A percentile compares a stretch with the other conserved stretches of the same genome.
Conservation (phyloP, 495 filamentous ascomycete species). For the Lophiotrema nucula region DNA sequence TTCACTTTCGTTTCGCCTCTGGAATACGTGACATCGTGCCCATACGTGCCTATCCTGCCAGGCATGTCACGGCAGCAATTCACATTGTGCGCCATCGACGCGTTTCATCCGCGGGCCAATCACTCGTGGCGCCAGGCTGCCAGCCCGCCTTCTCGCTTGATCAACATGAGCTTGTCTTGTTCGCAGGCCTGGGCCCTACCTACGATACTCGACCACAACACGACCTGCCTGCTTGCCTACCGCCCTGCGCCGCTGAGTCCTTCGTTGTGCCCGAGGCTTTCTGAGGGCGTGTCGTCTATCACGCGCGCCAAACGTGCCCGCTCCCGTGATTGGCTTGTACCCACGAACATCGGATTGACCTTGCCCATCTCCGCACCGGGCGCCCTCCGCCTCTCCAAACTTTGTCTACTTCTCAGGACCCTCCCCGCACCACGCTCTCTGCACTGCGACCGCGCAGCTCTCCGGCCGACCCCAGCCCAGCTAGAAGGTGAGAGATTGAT, state of each 20-base stretch:
- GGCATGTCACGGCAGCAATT: too few species aligned
- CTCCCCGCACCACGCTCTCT: not conserved
- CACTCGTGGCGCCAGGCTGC: not conserved
- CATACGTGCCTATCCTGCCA: too few species aligned
- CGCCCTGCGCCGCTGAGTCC: not conserved
- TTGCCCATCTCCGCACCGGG: conserved; percentile 4
- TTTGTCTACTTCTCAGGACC: not conserved
- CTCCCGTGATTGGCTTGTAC: conserved; percentile 16
- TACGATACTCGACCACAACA: not conserved
- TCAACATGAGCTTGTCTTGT: too few species aligned
- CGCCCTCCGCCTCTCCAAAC: not conserved
- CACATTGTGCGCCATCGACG: not conserved
- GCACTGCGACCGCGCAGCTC: not conserved
- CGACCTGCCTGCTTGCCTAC: not conserved
- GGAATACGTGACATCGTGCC: too few species aligned
- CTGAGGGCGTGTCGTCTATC: conserved; percentile 3
- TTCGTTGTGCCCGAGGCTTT: conserved; percentile 1
- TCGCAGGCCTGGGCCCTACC: not conserved
- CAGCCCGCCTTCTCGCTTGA: not conserved
- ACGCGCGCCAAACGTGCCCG: conserved; percentile 18
- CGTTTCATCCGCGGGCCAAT: not conserved
- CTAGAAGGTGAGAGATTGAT: not conserved
- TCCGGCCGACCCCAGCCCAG: not conserved
- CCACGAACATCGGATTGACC: conserved; percentile 2
- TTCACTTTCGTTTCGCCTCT: too few species aligned